These are phyloP conservation scores for Paraurostyla sp. DNA, from an alignment of 73 alveolate species.

Conservation along the genomic window DNA sequence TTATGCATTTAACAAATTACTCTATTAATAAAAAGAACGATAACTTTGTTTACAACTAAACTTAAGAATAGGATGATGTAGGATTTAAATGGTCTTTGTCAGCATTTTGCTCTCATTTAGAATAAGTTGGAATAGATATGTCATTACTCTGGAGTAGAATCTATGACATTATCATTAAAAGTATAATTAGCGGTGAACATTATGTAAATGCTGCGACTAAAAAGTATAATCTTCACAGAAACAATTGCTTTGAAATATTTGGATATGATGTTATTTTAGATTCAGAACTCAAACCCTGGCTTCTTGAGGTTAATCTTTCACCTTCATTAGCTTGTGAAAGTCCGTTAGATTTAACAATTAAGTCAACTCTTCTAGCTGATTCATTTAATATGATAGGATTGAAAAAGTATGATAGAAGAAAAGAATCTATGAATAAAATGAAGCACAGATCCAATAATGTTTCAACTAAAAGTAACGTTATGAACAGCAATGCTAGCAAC, in stretches of 20 bases:
- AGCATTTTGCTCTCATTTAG: constrained; percentile 86
- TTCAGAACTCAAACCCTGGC: constrained; percentile 92
- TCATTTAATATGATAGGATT: constrained; percentile 89
- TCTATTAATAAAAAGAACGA: constrained; percentile 90
- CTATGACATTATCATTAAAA: constrained; percentile 84
- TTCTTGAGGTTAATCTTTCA: constrained; percentile 90
- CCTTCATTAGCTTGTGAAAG: constrained; percentile 90
- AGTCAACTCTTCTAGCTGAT: constrained; percentile 88
- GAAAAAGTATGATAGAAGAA: constrained; percentile 68
- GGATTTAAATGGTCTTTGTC: constrained; percentile 90
- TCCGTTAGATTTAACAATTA: constrained; percentile 90
- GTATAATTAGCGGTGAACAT: constrained; percentile 80
- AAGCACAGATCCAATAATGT: constrained; percentile 49
- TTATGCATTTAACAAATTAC: constrained; percentile 87
- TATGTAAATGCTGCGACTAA: constrained; percentile 78
- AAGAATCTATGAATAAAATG: constrained; percentile 73
- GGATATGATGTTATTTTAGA: constrained; percentile 91
- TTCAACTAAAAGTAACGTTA: background rate
- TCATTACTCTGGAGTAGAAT: constrained; percentile 85
- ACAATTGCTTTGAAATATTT: constrained; percentile 88
- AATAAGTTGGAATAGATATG: constrained; percentile 82
- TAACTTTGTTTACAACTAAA: constrained; percentile 81
- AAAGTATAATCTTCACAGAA: constrained; percentile 79
- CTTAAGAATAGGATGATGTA: constrained; percentile 81
- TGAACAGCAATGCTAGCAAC: background rate